Base-by-base conservation (phyloP, 441 rosid genomes). In the Brassica balearica region DNA sequence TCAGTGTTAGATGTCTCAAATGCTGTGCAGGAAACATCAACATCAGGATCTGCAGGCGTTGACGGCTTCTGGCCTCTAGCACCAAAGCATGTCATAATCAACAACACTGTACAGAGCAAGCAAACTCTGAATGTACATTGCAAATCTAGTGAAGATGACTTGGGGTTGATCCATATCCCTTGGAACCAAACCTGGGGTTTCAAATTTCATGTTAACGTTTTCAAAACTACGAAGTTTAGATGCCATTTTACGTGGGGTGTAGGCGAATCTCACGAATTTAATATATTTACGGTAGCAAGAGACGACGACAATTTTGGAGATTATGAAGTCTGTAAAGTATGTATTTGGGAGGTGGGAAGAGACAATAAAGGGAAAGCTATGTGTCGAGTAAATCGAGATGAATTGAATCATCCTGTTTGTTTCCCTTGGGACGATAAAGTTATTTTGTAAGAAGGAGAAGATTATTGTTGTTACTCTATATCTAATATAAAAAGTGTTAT, bases 141-240 rank as follows among this genome's bases (percentile, higher is more conserved):
- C 64, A 61, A 0, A 34, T 76, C 80, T 61, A 48, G 25, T 6
- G 64, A 62, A 0, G 10, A 53, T 63, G 75, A 70, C 65, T 53
- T 70, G 4, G 71, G 68, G 15, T 0, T 63, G 38, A 12, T 51
- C 10, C 75, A 3, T 51, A 34, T 76, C 36, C 65, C 48, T 69
- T 76, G 65, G 56, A 4, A 23, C 22, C n/a, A 17, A 0, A 1
- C 2, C 6, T 68, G 69, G 80, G 65, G 1, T 6, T 76, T 76
- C n/a, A 34, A 41, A 29, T 76, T 76, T 53, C 80, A 17, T 69
- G 80, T 69, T 22, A 69, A 76, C 69, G 0, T 69, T 0, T 34
- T 0, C 6, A 69, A 76, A 38, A 1, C n/a, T 34, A 76, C 75
- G 0, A 62, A 2, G 0, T 62, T 69, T 1, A 4, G 20, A 34